Percentiles rank a stretch among this genome's conserved stretches.
Evolutionary conservation across 1,139 yeast genomes (phyloP).

Genomic region (Pneumocystis wakefieldiae): DNA sequence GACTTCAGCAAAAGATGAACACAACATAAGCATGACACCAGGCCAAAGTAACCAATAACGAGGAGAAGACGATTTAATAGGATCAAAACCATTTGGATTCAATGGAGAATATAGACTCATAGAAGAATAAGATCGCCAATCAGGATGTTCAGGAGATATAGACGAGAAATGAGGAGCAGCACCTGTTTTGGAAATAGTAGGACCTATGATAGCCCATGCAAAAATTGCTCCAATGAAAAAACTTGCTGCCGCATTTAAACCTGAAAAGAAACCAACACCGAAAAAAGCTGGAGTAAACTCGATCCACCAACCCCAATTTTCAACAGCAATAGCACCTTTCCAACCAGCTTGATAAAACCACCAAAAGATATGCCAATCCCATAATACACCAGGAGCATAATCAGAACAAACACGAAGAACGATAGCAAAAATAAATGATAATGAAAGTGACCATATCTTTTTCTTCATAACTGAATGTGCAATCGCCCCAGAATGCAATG

Average conservation of each 20-base stretch:
- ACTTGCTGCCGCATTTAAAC: slow-evolving; percentile 9
- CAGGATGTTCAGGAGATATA: not conserved
- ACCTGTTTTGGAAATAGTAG: slow-evolving; percentile 3
- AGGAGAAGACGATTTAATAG: slow-evolving; percentile 7
- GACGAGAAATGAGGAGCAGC: slow-evolving; percentile 3
- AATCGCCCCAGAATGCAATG: slow-evolving; percentile 9
- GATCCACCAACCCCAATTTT: slow-evolving; percentile 9
- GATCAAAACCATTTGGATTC: slow-evolving; percentile 3
- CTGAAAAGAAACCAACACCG: slow-evolving; percentile 10
- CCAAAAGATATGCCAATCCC: slow-evolving; percentile 10
- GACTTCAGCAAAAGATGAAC: slow-evolving; percentile 11
- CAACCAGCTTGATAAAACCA: slow-evolving; percentile 6
- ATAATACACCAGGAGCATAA: slow-evolving; percentile 8
- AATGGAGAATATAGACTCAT: not conserved
- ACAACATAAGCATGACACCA: slow-evolving; percentile 11
- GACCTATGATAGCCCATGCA: slow-evolving; percentile 11
- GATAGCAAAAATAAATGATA: slow-evolving; percentile 6
- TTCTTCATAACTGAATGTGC: slow-evolving; percentile 6
- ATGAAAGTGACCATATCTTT: slow-evolving; percentile 4
- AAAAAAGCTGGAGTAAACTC: slow-evolving; percentile 10
- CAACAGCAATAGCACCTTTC: slow-evolving; percentile 3
- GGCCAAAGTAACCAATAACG: slow-evolving; percentile 11
- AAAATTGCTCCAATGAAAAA: slow-evolving; percentile 10
- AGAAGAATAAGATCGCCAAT: slow-evolving; percentile 5
- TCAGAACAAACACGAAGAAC: slow-evolving; percentile 6